Evolutionary conservation across 441 rosid species (phyloP).

Genomic region (Erodium trifolium): DNA sequence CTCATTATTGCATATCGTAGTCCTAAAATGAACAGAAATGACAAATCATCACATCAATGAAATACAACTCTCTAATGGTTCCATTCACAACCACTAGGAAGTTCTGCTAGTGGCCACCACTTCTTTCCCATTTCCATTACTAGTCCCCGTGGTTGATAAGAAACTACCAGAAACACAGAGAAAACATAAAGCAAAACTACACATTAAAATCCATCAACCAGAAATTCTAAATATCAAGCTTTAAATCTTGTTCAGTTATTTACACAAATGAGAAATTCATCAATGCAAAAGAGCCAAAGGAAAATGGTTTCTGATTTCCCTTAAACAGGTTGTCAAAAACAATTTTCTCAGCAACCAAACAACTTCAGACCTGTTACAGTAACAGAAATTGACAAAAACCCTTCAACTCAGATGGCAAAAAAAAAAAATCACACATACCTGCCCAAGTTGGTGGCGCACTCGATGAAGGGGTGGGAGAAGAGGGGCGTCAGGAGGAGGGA

Average conservation of each 20-base stretch:
- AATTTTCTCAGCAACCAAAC: not conserved
- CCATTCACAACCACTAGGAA: not conserved
- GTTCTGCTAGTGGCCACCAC: not conserved
- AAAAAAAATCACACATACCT: not conserved
- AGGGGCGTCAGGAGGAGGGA: too few relatives aligned
- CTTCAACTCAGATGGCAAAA: not conserved
- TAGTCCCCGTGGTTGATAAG: not conserved
- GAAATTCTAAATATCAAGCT: not conserved
- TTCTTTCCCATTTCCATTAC: slow-evolving; percentile 1
- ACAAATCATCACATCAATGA: not conserved
- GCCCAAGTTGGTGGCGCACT: not conserved
- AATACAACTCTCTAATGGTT: not conserved
- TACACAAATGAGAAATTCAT: not conserved
- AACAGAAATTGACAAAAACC: not conserved
- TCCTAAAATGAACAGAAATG: not conserved
- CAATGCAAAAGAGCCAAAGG: not conserved
- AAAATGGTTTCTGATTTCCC: too few relatives aligned
- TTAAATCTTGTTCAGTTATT: not conserved
- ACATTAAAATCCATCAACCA: not conserved
- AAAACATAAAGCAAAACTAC: not conserved
- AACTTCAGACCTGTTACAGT: not conserved
- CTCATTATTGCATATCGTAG: not conserved
- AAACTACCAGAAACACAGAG: not conserved
- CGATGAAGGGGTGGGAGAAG: too few relatives aligned
- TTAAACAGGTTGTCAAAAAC: not conserved